Percentiles rank a stretch among this genome's conserved stretches.
Evolutionary conservation across 139 green algal genomes (phyloP).

Genomic region (Astrephomene gubernaculifera): DNA sequence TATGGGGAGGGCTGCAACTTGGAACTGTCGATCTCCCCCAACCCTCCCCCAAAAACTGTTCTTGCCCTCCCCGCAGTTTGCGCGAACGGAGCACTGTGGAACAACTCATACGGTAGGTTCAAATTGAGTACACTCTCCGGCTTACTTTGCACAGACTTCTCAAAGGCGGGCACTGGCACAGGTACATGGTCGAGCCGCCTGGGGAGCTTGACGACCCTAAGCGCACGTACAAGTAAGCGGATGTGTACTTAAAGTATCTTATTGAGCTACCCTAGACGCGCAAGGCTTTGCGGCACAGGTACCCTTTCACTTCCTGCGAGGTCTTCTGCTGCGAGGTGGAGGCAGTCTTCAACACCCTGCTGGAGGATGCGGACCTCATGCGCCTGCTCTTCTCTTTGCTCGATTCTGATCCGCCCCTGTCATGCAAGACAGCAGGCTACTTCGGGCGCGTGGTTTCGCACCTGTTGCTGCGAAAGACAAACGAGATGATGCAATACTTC

Average conservation of each 20-base stretch:
- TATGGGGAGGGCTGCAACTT: background rate
- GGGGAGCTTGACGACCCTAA: constrained; percentile 77
- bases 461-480: constrained; percentile 81
- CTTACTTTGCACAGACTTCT: too few species aligned
- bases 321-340: constrained; percentile 98
- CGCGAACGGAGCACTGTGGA: constrained; percentile 77
- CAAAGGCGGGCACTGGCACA: constrained; percentile 29
- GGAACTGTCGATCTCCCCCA: constrained; percentile 20
- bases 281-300: constrained; percentile 56
- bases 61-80: constrained; percentile 61
- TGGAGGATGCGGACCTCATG: constrained; percentile 85
- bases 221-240: constrained; percentile 78
- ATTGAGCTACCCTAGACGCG: too few species aligned
- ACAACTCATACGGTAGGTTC: constrained; percentile 75
- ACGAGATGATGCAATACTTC: constrained; percentile 82
- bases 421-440: constrained; percentile 90
- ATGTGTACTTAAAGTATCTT: too few species aligned
- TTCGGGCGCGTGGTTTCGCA: constrained; percentile 90
- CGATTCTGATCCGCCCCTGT: constrained; percentile 69
- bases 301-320: constrained; percentile 97
- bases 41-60: background rate
- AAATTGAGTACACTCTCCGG: background rate
- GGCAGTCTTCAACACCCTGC: constrained; percentile 90
- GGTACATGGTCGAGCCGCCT: constrained; percentile 77
- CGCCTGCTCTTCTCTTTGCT: constrained; percentile 87